Percentiles rank a stretch among this genome's conserved stretches.
Conservation (phyloP, 106 monocot species). For the Amphibolis antarctica region DNA sequence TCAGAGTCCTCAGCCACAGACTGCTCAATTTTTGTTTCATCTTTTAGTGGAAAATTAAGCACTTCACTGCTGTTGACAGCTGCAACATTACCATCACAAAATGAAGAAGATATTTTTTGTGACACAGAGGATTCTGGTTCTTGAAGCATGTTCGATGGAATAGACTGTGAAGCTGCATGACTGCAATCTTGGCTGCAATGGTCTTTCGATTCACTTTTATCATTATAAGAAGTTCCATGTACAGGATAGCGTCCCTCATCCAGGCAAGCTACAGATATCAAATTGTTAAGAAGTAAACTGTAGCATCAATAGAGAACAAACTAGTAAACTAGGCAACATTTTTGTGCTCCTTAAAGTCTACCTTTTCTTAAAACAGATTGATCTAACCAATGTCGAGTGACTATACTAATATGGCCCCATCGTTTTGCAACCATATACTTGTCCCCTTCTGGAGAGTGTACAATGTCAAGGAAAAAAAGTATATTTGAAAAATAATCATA, state of each 20-base stretch:
- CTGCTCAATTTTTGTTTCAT: slow-evolving; percentile 23
- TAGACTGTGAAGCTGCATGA: slow-evolving; percentile 29
- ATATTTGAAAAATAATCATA: background rate
- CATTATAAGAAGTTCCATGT: slow-evolving; percentile 30
- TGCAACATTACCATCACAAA: slow-evolving; percentile 28
- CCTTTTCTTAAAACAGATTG: slow-evolving; percentile 69
- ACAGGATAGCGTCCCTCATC: slow-evolving; percentile 63
- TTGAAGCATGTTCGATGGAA: slow-evolving; percentile 13
- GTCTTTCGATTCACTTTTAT: slow-evolving; percentile 38
- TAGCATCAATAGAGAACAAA: background rate
- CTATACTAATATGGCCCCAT: slow-evolving; percentile 88
- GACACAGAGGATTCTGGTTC: slow-evolving; percentile 40
- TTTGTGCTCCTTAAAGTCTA: slow-evolving; percentile 6
- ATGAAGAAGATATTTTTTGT: slow-evolving; percentile 35
- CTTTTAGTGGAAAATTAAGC: slow-evolving; percentile 15
- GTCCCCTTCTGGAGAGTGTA: slow-evolving; percentile 73
- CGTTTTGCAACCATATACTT: slow-evolving; percentile 76
- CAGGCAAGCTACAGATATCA: slow-evolving; percentile 49
- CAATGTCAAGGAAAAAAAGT: slow-evolving; percentile 41
- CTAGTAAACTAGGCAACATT: background rate
- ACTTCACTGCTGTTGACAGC: slow-evolving; percentile 13
- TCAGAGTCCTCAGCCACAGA: slow-evolving; percentile 83
- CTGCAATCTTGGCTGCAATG: slow-evolving; percentile 33
- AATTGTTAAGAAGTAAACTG: slow-evolving; percentile 5
- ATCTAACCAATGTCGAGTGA: slow-evolving; percentile 69